Evolutionary conservation across 768 basidiomycete genomes (phyloP), one percentile per base, ranked within the genome.

Genomic region (Leccinum rimulosum): DNA sequence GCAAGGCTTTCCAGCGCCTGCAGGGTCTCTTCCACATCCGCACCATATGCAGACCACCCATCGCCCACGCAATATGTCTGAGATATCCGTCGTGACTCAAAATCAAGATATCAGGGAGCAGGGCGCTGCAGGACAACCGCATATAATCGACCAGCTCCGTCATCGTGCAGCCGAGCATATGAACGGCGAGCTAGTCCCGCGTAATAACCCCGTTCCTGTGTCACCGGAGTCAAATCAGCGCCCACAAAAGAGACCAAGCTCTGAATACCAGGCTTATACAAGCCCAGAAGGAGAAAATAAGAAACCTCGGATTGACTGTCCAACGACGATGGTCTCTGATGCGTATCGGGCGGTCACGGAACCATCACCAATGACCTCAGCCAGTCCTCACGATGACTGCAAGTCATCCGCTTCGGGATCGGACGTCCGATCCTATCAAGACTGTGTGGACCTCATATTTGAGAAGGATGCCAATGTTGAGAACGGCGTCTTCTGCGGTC

Each of bases 371-470:
- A 30, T 59, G 14, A 31, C 54, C 6, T 49, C 49, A 12, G 10
- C 30, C 7, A 52, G 55, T 38, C 31, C 28, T 33, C 59, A 27
- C 22, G 14, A 40, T 10, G 59, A 63, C 22, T 35, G 9, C 50
- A 54, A 56, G 31, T 15, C 27, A 7, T 53, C 56, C 10, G 22
- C 35, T 17, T 12, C 57, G 5, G 31, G 19, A 51, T 54, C 58
- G 12, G 55, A 71, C 25, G 45, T 73, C 25, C 77, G 79, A 57
- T 78, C 82, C 56, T 66, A 83, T 22, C 73, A 72, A 55, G 76
- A 75, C 11, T 73, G 84, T 27, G 77, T 84, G 25, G 51, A 69
- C 43, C 53, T 70, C 49, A 71, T 74, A 56, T 77, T 75, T 52
- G 73, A 70, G 52, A 60, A 60, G 54, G 73, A 75, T 35, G 72